Evolutionary conservation across 2,329 filamentous ascomycete species (phyloP), one percentile per base, ranked within the genome.

Genomic region (Aspergillus versicolor): DNA sequence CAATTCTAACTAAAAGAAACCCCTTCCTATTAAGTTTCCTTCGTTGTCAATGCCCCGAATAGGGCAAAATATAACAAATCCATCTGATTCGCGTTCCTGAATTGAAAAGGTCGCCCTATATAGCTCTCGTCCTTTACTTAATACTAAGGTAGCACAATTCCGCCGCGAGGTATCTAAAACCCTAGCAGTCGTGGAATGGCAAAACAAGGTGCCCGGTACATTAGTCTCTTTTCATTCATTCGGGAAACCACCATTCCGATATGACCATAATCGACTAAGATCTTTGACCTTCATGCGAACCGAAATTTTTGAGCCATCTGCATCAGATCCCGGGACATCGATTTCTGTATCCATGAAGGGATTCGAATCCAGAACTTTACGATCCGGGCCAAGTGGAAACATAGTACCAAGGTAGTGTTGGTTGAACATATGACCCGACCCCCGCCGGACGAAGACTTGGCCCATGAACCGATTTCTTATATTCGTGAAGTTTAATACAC

Each of bases 401-500:
- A 79, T 78, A 13, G 65, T 65, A 52, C 74, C 67, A 30, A 80
- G 61, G 48, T 79, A 79, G 60, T 79, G 77, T 61, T 78, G 74
- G 43, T 77, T 77, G 56, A 80, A 66, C 58, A 75, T 62, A 60
- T 80, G 77, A 5, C 77, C 77, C 0, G 68, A 68, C 8, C 67
- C 70, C 1, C 70, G 73, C 4, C 75, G 72, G 21, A 77, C 71
- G 54, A 83, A 82, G 0, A 83, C 65, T 11, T 74, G 74, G 0
- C 81, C 81, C 57, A 77, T 73, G 61, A 79, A 83, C 13, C 77
- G 72, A 58, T 80, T 82, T 8, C 47, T 43, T 54, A 54, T 57
- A 19, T 38, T 52, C 27, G 24, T 30, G 67, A 90, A 91, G 69
- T 89, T 82, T 37, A 93, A 77, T 5, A 92, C 84, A 1, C 90